Base-by-base conservation (phyloP, 2,329 filamentous ascomycete genomes). In the Trichoderma sp. region DNA sequence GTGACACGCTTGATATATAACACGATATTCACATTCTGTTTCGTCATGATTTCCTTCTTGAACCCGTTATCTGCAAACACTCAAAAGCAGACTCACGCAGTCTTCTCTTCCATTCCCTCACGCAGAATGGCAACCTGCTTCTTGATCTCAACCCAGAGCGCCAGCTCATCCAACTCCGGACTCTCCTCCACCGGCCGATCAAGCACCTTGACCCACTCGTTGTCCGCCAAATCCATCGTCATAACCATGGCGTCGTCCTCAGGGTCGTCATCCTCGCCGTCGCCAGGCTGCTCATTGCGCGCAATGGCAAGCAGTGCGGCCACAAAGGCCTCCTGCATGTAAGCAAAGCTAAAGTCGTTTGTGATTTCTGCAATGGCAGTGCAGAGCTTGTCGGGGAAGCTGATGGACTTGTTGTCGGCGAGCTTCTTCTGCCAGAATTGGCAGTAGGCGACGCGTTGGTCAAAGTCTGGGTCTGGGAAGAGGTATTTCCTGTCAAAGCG, bases 241-340 rank as follows among this genome's bases (percentile, higher is more conserved):
- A 75, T 68, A 6, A 74, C 74, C 70, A 53, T 53, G 34, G 39
- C 65, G 2, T 47, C 66, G 6, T 56, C 58, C 28, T 72, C 30
- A 1, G n/a, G 26, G 8, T 57, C 34, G 6, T 47, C 66, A 1
- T 43, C 71, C 3, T 47, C 57, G 28, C 81, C 80, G 6, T 82
- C 79, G 36, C 69, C 74, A 66, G 58, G 68, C 47, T 72, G 73
- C 71, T 71, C 70, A 21, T 53, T 73, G 63, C 81, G 81, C 0
- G 89, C 90, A 71, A 92, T 87, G 3, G 87, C 85, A 30, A 92
- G 81, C 69, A 92, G 77, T 3, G 87, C 85, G 1, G 89, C 89
- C 0, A 92, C 88, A 77, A 92, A 92, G 0, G 88, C 90, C 78
- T 92, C 90, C 77, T 92, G 90, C 79, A 92, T 86, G 76, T 92